Conservation (phyloP, 257 asterid species). For the Schizonepeta tenuifolia region DNA sequence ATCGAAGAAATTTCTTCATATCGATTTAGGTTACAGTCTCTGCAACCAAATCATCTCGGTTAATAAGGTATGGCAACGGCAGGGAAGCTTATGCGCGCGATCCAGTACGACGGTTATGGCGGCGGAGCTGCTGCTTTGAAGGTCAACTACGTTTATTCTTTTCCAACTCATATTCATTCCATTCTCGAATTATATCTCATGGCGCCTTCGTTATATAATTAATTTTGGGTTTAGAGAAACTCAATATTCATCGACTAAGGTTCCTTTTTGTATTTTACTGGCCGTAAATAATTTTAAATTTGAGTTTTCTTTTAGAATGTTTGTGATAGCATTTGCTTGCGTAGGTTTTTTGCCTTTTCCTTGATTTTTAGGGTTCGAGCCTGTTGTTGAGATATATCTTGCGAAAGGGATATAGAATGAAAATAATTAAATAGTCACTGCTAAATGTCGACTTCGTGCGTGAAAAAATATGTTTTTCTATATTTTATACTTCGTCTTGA, state of each 20-base stretch:
- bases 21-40: neutral
- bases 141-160: conserved; percentile 44
- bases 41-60: conserved; percentile 9
- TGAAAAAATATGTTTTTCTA: no score
- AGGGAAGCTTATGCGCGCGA: conserved; percentile 73
- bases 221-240: conserved; percentile 5
- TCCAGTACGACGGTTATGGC: conserved; percentile 70
- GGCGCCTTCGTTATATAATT: neutral
- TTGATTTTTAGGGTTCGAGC: neutral
- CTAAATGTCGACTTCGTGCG: neutral
- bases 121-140: conserved; percentile 78
- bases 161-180: neutral
- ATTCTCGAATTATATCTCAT: neutral
- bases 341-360: neutral
- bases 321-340: neutral
- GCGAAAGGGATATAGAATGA: neutral
- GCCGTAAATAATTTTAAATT: neutral
- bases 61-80: conserved; percentile 65
- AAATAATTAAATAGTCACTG: neutral
- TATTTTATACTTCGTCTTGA: neutral
- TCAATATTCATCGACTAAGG: neutral
- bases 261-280: neutral
- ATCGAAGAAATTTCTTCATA: neutral
- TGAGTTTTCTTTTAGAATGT: neutral
- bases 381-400: neutral